phyloP scores from a whole-genome alignment of 2,329 filamentous ascomycete genomes.

The Ophiostoma sp. region DNA sequence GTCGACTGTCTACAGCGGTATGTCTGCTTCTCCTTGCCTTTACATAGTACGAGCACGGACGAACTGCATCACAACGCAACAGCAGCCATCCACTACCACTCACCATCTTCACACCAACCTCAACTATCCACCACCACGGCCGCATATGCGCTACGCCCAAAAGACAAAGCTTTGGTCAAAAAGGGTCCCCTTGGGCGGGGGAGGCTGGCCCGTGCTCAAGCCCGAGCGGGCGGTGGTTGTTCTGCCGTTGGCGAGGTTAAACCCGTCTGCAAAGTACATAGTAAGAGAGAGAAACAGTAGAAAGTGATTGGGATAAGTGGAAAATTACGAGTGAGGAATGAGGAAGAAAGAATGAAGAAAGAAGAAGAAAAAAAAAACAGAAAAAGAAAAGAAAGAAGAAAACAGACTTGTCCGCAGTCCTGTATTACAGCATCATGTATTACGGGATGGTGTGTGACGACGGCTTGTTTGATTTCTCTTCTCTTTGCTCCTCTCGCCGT shows the following conservation, averaged over 20 bases:
- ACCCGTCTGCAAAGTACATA: neutral
- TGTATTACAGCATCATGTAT: constrained; percentile 14
- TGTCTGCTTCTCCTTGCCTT: too few relatives aligned
- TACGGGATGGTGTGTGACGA: constrained; percentile 2
- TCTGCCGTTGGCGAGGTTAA: constrained; percentile 5
- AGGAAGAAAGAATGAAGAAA: too few relatives aligned
- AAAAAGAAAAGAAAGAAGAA: neutral
- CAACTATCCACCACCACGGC: neutral
- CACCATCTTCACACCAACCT: neutral
- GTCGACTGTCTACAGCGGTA: neutral
- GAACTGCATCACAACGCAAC: neutral
- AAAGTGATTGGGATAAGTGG: neutral
- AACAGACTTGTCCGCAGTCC: neutral
- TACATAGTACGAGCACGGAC: neutral
- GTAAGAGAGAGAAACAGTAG: neutral
- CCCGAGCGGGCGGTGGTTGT: constrained; percentile 13
- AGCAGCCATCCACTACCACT: neutral
- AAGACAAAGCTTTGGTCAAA: constrained; percentile 11
- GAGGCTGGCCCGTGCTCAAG: constrained; percentile 14
- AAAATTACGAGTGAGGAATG: neutral
- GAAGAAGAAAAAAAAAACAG: neutral
- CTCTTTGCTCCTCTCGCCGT: neutral
- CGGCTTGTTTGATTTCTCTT: neutral
- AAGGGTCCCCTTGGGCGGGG: constrained; percentile 4
- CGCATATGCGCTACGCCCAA: constrained; percentile 13